These are phyloP conservation scores for Juncus effusus DNA, from an alignment of 176 grass and related monocot species.

Conservation along the genomic window DNA sequence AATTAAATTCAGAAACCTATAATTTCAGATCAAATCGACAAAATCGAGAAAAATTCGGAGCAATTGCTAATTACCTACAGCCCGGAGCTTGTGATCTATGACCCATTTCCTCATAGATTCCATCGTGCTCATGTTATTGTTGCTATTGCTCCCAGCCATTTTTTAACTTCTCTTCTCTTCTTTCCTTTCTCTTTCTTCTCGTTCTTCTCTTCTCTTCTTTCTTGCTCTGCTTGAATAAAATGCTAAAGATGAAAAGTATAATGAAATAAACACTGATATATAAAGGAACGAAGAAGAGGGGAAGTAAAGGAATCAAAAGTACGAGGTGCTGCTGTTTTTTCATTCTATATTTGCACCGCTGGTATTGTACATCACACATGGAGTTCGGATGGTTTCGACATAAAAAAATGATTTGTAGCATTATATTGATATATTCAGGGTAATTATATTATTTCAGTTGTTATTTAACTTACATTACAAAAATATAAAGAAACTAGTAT, in stretches of 20 bases:
- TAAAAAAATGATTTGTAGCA: too few relatives aligned
- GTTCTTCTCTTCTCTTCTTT: not conserved
- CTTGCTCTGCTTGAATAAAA: not conserved
- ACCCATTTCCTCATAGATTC: conserved; percentile 37
- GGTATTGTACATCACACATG: not conserved
- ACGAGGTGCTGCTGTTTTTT: not conserved
- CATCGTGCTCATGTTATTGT: not conserved
- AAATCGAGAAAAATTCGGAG: conserved; percentile 4
- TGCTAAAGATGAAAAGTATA: not conserved
- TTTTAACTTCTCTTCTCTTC: not conserved
- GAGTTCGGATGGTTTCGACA: too few relatives aligned
- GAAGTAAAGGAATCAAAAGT: not conserved
- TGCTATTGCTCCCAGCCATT: conserved; percentile 16
- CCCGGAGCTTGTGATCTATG: conserved; percentile 28
- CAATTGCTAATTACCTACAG: conserved; percentile 16
- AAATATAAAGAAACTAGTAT: too few relatives aligned
- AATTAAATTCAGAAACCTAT: not conserved
- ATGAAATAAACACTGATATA: not conserved
- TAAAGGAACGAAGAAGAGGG: not conserved
- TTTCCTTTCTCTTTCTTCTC: not conserved
- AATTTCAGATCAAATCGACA: not conserved
- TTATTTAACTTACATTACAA: too few relatives aligned
- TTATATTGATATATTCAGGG: too few relatives aligned
- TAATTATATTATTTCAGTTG: too few relatives aligned
- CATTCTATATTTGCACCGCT: conserved; percentile 3